Evolutionary conservation across 2,329 filamentous ascomycete genomes (phyloP).

Genomic region (Pseudocercospora ulei): DNA sequence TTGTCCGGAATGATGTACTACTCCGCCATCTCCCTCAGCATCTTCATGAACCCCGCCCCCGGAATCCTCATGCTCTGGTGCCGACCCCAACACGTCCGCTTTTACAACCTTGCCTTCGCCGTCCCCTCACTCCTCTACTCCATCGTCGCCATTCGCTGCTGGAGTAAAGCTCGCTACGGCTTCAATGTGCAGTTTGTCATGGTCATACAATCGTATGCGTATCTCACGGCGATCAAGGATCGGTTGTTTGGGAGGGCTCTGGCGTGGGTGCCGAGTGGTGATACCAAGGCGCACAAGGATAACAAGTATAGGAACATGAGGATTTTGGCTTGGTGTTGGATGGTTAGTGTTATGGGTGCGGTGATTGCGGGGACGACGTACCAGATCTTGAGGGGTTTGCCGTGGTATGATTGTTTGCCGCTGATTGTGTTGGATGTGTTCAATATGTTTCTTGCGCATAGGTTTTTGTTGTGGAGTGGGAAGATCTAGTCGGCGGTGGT

Average conservation of each 20-base stretch:
- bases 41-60: constrained; percentile 38
- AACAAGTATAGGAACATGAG: constrained; percentile 42
- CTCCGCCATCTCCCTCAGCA: constrained; percentile 36
- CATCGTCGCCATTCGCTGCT: constrained; percentile 36
- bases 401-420: constrained; percentile 38
- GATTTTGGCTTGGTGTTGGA: constrained; percentile 37
- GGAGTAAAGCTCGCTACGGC: constrained; percentile 38
- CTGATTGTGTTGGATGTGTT: constrained; percentile 36
- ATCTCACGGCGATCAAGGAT: constrained; percentile 40
- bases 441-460: constrained; percentile 37
- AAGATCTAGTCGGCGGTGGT: too few relatives aligned
- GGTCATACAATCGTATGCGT: constrained; percentile 39
- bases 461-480: constrained; percentile 34
- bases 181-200: constrained; percentile 40
- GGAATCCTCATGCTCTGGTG: constrained; percentile 38
- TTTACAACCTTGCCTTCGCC: constrained; percentile 41
- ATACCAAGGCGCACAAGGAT: constrained; percentile 37
- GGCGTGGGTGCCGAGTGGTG: constrained; percentile 37
- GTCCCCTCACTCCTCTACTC: constrained; percentile 38
- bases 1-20: constrained; percentile 39
- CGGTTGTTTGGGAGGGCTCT: constrained; percentile 37
- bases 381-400: constrained; percentile 32
- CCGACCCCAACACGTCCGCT: constrained; percentile 38
- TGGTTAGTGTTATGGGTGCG: constrained; percentile 30
- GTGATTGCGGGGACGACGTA: constrained; percentile 35